Conservation (phyloP, 768 basidiomycete species). For the Russula sp. region DNA sequence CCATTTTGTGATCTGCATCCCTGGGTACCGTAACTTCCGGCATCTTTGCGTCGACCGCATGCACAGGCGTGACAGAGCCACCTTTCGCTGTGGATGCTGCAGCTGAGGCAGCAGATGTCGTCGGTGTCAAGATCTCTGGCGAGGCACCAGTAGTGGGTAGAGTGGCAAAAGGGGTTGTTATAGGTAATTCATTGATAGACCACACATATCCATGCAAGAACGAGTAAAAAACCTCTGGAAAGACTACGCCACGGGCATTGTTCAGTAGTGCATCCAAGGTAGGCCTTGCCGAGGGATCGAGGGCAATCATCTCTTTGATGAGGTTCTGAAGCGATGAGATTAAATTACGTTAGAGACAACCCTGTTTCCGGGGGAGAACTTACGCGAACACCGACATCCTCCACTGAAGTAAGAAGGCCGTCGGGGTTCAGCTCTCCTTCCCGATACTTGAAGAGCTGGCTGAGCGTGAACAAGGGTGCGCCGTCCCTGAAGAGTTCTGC, state of each 20-base stretch:
- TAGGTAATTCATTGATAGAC: constrained; percentile 63
- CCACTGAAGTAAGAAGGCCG: constrained; percentile 59
- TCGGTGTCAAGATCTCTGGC: constrained; percentile 5
- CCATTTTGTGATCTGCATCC: constrained; percentile 81
- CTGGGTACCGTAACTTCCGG: constrained; percentile 44
- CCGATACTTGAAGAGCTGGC: constrained; percentile 91
- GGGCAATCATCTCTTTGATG: constrained; percentile 83
- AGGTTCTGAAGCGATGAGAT: constrained; percentile 46
- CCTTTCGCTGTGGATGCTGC: constrained; percentile 6
- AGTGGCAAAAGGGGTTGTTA: constrained; percentile 35
- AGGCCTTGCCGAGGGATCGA: constrained; percentile 70
- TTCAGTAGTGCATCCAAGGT: constrained; percentile 76
- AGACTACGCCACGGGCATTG: constrained; percentile 65
- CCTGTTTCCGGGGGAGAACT: constrained; percentile 27
- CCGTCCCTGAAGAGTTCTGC: constrained; percentile 96
- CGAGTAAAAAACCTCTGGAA: constrained; percentile 91
- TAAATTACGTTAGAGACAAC: constrained; percentile 5
- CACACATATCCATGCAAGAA: constrained; percentile 88
- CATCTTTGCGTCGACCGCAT: constrained; percentile 11
- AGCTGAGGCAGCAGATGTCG: constrained; percentile 15
- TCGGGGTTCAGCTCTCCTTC: constrained; percentile 80
- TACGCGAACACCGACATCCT: constrained; percentile 77
- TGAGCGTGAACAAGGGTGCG: constrained; percentile 84
- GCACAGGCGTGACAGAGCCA: constrained; percentile 13
- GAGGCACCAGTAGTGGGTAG: background rate